These are phyloP conservation scores for Dovyalis caffra DNA, from an alignment of 345 rosid genomes.

Conservation along the genomic window DNA sequence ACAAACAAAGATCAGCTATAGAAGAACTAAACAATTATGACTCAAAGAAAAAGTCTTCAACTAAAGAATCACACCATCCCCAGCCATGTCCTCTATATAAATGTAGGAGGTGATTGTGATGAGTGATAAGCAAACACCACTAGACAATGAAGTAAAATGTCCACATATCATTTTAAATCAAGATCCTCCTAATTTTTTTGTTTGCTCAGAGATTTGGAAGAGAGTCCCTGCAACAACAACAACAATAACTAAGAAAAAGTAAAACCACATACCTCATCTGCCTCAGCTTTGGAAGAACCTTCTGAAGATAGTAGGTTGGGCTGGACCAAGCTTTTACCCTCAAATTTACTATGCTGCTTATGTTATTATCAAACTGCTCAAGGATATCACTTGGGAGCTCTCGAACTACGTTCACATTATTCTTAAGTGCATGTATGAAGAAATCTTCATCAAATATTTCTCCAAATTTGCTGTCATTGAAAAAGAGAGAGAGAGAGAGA, in stretches of 20 bases:
- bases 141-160: neutral
- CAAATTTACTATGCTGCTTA: slow-evolving; percentile 86
- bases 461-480: slow-evolving; percentile 70
- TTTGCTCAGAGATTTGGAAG: neutral
- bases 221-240: neutral
- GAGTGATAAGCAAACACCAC: too few relatives aligned
- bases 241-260: neutral
- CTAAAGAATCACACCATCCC: neutral
- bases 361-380: slow-evolving; percentile 75
- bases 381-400: slow-evolving; percentile 82
- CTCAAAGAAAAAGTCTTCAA: too few relatives aligned
- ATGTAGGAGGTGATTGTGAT: neutral
- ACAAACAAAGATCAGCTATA: neutral
- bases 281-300: slow-evolving; percentile 82
- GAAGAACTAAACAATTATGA: too few relatives aligned
- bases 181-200: too few relatives aligned
- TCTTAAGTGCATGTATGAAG: slow-evolving; percentile 70
- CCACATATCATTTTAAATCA: neutral
- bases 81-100: neutral
- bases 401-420: slow-evolving; percentile 70
- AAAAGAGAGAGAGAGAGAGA: slow-evolving; percentile 13
- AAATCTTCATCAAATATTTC: slow-evolving; percentile 94
- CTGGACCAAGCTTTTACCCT: slow-evolving; percentile 96
- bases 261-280: slow-evolving; percentile 52
- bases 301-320: slow-evolving; percentile 76